phyloP scores from a whole-genome alignment of 192 early-diverging fungal genomes.

The Helicostylum pulchrum region DNA sequence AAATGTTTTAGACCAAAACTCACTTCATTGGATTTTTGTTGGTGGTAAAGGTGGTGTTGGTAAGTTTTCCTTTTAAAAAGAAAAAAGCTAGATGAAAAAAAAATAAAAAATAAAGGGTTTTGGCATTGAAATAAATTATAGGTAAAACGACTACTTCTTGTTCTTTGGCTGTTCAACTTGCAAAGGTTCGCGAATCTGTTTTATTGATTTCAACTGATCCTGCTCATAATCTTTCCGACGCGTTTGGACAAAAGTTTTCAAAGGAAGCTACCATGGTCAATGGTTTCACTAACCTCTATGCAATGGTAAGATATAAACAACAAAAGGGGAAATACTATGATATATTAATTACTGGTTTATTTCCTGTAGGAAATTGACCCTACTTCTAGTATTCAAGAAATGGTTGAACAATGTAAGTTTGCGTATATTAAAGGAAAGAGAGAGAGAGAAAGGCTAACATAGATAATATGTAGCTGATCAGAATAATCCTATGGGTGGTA shows the following conservation, averaged over 20 bases:
- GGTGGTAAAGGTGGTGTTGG: slow-evolving; percentile 99
- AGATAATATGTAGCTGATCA: slow-evolving; percentile 55
- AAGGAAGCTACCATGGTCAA: slow-evolving; percentile 93
- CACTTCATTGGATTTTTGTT: slow-evolving; percentile 97
- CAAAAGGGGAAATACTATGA: neutral
- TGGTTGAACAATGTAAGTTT: slow-evolving; percentile 85
- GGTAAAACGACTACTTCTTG: slow-evolving; percentile 76
- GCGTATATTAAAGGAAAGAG: neutral
- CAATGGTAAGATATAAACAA: slow-evolving; percentile 66
- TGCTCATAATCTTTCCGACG: slow-evolving; percentile 98
- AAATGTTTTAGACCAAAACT: slow-evolving; percentile 95
- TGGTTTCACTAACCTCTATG: slow-evolving; percentile 93
- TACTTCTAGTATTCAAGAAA: slow-evolving; percentile 95
- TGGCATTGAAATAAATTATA: neutral
- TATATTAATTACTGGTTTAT: neutral
- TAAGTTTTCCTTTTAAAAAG: slow-evolving; percentile 38
- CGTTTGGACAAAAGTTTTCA: slow-evolving; percentile 98
- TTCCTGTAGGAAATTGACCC: slow-evolving; percentile 93
- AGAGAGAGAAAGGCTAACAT: neutral
- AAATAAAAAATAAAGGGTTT: slow-evolving; percentile 3
- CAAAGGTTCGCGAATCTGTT: slow-evolving; percentile 87
- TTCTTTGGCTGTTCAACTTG: slow-evolving; percentile 91
- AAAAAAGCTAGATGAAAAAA: neutral
- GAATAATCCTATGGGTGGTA: slow-evolving; percentile 73
- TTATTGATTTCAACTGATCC: slow-evolving; percentile 98